Evolutionary conservation across 169 alveolate species (phyloP).

Genomic region (Condylostoma magnum): DNA sequence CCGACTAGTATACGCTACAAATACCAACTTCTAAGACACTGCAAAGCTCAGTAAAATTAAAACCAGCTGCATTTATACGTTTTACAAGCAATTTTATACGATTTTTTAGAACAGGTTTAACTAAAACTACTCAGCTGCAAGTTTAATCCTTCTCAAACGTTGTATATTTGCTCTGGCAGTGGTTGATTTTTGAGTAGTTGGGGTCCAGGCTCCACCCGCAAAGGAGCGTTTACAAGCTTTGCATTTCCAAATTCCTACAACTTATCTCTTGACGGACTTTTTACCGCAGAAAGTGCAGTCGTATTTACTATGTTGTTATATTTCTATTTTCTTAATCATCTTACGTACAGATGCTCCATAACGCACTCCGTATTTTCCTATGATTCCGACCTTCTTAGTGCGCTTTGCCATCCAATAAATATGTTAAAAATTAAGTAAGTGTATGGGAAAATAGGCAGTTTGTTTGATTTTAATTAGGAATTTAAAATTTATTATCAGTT

Average conservation of each 20-base stretch:
- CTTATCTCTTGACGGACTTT: slow-evolving; percentile 67
- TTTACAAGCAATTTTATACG: too few species aligned
- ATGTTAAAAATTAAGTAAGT: not conserved
- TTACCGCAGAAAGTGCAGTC: slow-evolving; percentile 97
- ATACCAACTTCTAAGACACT: too few species aligned
- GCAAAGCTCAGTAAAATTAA: too few species aligned
- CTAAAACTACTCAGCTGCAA: not conserved
- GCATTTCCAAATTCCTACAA: slow-evolving; percentile 98
- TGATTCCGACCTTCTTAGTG: slow-evolving; percentile 91
- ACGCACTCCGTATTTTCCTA: slow-evolving; percentile 98
- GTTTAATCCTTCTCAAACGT: slow-evolving; percentile 58
- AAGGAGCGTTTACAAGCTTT: slow-evolving; percentile 91
- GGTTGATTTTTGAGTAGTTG: slow-evolving; percentile 95
- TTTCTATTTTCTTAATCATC: slow-evolving; percentile 94
- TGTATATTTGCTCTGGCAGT: slow-evolving; percentile 89
- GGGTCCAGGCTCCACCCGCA: slow-evolving; percentile 98
- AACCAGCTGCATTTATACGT: too few species aligned
- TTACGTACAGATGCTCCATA: slow-evolving; percentile 98
- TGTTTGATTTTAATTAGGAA: too few species aligned
- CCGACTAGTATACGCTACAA: too few species aligned
- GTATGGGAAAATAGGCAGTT: too few species aligned
- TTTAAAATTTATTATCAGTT: too few species aligned
- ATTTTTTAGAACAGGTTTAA: not conserved
- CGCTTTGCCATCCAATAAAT: slow-evolving; percentile 42
- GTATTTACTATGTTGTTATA: slow-evolving; percentile 92